These are phyloP conservation scores for Geotrichum citri-aurantii DNA, from an alignment of 1,139 yeast species.

Conservation along the genomic window DNA sequence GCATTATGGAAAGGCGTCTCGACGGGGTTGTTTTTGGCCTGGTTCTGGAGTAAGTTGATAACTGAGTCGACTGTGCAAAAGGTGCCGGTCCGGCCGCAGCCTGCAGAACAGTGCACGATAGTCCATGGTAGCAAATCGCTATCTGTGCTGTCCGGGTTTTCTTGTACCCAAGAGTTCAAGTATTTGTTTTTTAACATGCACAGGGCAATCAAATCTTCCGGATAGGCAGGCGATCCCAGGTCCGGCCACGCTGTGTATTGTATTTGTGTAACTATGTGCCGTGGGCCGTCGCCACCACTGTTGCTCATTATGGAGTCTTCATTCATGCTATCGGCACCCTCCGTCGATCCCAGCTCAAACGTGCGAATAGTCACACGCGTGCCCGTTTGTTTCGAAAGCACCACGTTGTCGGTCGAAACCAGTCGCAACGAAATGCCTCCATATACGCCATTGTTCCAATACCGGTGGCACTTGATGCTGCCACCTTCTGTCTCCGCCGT, in stretches of 20 bases:
- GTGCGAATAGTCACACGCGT: slow-evolving; percentile 22
- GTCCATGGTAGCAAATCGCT: slow-evolving; percentile 38
- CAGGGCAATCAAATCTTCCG: slow-evolving; percentile 48
- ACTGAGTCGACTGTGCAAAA: slow-evolving; percentile 70
- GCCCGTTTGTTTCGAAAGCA: slow-evolving; percentile 14
- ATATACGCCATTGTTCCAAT: slow-evolving; percentile 43
- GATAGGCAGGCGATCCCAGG: slow-evolving; percentile 59
- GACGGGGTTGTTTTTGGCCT: slow-evolving; percentile 1
- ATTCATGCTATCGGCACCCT: not conserved
- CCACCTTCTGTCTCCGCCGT: slow-evolving; percentile 54
- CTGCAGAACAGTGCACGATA: slow-evolving; percentile 82
- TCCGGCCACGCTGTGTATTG: slow-evolving; percentile 81
- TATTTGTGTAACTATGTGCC: slow-evolving; percentile 49
- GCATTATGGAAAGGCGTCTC: slow-evolving; percentile 19
- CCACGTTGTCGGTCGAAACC: slow-evolving; percentile 10
- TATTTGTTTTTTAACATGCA: slow-evolving; percentile 42
- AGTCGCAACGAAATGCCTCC: slow-evolving; percentile 23
- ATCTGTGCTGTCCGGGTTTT: slow-evolving; percentile 5
- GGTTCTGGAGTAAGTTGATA: slow-evolving; percentile 40
- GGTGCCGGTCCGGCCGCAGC: slow-evolving; percentile 90
- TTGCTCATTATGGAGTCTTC: not conserved
- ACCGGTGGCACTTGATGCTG: slow-evolving; percentile 49
- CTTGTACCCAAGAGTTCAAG: slow-evolving; percentile 26
- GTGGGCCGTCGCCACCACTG: not conserved
- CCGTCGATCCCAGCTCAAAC: slow-evolving; percentile 18